Base-by-base conservation (phyloP, 2,329 filamentous ascomycete species). In the Penicillium rolfsii region DNA sequence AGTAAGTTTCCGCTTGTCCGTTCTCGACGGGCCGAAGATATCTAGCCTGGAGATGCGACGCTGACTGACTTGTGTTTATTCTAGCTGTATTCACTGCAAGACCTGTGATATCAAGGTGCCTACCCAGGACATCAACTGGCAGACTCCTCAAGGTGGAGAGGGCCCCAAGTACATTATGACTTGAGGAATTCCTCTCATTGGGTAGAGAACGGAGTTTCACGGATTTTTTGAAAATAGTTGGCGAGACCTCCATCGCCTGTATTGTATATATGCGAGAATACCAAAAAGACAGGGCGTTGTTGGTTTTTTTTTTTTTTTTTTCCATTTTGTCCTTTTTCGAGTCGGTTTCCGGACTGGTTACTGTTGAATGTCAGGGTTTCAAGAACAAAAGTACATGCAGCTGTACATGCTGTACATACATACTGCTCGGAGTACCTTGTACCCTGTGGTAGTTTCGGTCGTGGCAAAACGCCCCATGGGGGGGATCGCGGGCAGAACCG, bases 91-190 rank as follows among this genome's bases (percentile, higher is more conserved):
- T 67, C 95, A 99, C 80, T 99, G 95, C 85, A 99, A 99, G 85
- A 99, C 95, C 14, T 99, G 95, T 77, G 95, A 99, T 78, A 99
- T 99, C 81, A 99, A 99, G 82, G 94, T 92, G 16, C 95, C 95
- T 7, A 87, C 89, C 64, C 95, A 99, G 81, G 95, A 98, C 74
- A 98, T 99, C 79, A 97, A 97, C 78, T 97, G 92, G 92, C 87
- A 92, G 70, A 95, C 95, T 35, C 95, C 95, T 6, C 93, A 97
- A 75, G 93, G 95, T 67, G 95, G 94, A 55, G 95, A 89, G 72
- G 86, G 86, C 4, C 86, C 86, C 8, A 88, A 88, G 73, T 89
- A 89, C 70, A 81, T 83, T 56, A 82, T 88, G 78, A 89, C 86
- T 52, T 82, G 73, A 65, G 58, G 46, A 11, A 11, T 16, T 41